A percentile compares a stretch with the other conserved stretches of the same genome.
Conservation (phyloP, 208 protist species). For the Wallacemonas collosoma region DNA sequence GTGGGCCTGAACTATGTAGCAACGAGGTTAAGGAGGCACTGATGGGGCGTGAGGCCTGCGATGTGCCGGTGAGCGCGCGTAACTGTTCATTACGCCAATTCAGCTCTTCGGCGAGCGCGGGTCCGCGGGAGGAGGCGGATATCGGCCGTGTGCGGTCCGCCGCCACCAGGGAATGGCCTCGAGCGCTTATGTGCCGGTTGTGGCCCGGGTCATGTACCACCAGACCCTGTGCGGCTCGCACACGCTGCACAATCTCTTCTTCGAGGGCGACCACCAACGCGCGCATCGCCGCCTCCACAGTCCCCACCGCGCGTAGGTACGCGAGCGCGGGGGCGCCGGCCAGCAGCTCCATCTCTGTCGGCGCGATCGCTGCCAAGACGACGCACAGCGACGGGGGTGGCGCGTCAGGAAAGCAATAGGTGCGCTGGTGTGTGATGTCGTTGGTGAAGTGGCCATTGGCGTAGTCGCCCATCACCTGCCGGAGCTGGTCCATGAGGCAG, state of each 20-base stretch:
- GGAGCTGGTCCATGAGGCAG: constrained; percentile 25
- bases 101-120: constrained; percentile 6
- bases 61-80: neutral
- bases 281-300: constrained; percentile 37
- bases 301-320: constrained; percentile 55
- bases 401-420: constrained; percentile 16
- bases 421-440: neutral
- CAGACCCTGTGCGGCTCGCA: neutral
- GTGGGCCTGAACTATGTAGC: neutral
- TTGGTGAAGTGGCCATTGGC: neutral
- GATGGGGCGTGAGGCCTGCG: constrained; percentile 1
- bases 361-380: constrained; percentile 48
- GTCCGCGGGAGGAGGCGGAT: neutral
- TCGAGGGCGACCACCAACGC: constrained; percentile 28
- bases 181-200: too few species aligned
- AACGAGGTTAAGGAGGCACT: neutral
- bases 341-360: constrained; percentile 34
- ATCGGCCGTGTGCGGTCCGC: too few species aligned
- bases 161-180: too few species aligned
- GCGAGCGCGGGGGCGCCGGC: constrained; percentile 32
- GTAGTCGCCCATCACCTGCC: constrained; percentile 22
- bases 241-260: constrained; percentile 20
- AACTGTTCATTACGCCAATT: neutral
- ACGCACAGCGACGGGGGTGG: constrained; percentile 55
- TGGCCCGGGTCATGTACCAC: too few species aligned